Percentiles rank a stretch among this genome's conserved stretches.
phyloP scores from a whole-genome alignment of 148 eudicot genomes.

The Rhododendron simsii region DNA sequence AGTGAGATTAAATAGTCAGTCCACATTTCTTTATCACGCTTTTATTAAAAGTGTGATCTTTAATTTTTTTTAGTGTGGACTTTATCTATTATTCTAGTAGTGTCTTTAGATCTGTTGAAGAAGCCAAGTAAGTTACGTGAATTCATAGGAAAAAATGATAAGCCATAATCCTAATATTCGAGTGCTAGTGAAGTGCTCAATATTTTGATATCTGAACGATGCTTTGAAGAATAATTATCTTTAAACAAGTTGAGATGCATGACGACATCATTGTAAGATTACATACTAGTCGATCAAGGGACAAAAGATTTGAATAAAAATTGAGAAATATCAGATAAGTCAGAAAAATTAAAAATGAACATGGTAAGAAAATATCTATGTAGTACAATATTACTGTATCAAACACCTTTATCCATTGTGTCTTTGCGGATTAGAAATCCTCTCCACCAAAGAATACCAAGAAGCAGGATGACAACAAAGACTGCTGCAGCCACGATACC shows the following conservation, averaged over 20 bases:
- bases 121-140: not conserved
- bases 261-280: not conserved
- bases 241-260: not conserved
- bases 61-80: too few relatives aligned
- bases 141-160: not conserved
- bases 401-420: slow-evolving; percentile 17
- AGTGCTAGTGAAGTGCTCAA: not conserved
- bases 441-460: slow-evolving; percentile 27
- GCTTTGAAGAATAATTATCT: not conserved
- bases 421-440: slow-evolving; percentile 12
- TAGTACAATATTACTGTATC: not conserved
- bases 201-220: not conserved
- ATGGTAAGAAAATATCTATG: not conserved
- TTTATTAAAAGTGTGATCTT: too few relatives aligned
- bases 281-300: not conserved
- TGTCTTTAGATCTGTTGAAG: slow-evolving; percentile 21
- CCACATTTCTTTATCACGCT: too few relatives aligned
- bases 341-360: not conserved
- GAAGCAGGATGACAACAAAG: slow-evolving; percentile 15
- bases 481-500: slow-evolving; percentile 23
- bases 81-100: too few relatives aligned
- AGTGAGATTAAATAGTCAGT: too few relatives aligned
- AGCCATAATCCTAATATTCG: not conserved
- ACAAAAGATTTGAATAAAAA: not conserved
- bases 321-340: not conserved